phyloP scores from a whole-genome alignment of 1,139 yeast genomes.

The Casaregolazyma lundiana region DNA sequence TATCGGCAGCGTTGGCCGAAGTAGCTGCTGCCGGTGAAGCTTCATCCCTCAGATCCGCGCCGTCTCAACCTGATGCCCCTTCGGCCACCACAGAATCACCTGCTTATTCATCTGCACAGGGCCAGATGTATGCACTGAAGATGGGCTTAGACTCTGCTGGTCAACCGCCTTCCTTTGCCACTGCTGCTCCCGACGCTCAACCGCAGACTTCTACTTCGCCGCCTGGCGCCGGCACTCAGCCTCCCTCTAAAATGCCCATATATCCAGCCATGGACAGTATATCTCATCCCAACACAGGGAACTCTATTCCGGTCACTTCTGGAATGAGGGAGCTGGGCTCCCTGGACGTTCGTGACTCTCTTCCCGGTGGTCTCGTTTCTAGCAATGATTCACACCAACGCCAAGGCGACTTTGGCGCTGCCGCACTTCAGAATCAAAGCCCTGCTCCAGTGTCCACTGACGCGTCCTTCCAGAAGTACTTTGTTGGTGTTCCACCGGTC shows the following conservation, averaged over 20 bases:
- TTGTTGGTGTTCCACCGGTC: background rate
- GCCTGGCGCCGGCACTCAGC: slow-evolving; percentile 9
- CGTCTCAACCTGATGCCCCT: background rate
- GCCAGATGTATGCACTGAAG: background rate
- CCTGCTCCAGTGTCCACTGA: background rate
- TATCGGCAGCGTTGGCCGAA: slow-evolving; percentile 11
- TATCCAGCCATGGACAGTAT: background rate
- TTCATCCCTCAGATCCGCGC: background rate
- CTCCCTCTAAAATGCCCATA: background rate
- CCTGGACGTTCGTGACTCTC: background rate
- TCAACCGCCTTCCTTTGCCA: background rate
- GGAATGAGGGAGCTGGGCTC: background rate
- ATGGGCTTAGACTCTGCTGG: background rate
- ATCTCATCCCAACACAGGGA: background rate
- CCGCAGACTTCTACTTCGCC: background rate
- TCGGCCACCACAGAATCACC: background rate
- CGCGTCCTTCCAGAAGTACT: background rate
- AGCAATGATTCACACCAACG: slow-evolving; percentile 1
- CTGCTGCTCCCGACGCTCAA: background rate
- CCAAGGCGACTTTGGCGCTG: background rate
- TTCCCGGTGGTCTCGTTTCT: background rate
- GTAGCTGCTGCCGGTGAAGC: slow-evolving; percentile 11
- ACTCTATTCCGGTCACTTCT: background rate
- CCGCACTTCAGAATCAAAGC: background rate
- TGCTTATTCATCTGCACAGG: background rate